Base-by-base conservation (phyloP, 345 rosid genomes). In the Cardiospermum halicacabum region DNA sequence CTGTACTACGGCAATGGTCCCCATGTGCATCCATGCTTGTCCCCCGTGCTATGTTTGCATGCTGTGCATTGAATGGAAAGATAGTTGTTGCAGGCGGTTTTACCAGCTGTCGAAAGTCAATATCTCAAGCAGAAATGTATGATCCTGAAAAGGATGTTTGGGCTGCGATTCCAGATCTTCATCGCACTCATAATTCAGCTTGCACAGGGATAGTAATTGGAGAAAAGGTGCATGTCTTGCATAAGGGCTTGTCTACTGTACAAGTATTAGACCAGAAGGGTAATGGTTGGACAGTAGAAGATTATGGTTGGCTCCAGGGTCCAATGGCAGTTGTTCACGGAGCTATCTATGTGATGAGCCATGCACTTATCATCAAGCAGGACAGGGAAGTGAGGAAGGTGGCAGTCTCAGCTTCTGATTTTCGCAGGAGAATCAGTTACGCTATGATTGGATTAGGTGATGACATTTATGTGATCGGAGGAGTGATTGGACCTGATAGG, bases 31-130 rank as follows among this genome's bases (percentile, higher is more conserved):
- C 97, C 15, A 94, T 94, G 99, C 88, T 85, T 19, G 94, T 94
- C 11, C 89, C 99, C 11, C 92, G 97, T 42, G 88, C 97, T 24
- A 94, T 91, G 99, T 94, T 94, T 75, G 97, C 99, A 0, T 94
- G 99, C 45, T 89, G 94, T 6, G 78, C 80, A 45, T 75, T 94
- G 70, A 80, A 94, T 22, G 99, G 96, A 61, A 90, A 87, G 72
- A 87, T 94, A 64, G 72, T 94, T 2, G 96, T 88, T 25, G 96
- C 99, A 0, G 99, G 99, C 2, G 99, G 97, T 11, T 90, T 94
- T 68, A 94, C 99, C 21, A 86, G 82, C 71, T 87, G 97, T 71
- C 78, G 91, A 21, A 90, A 87, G 68, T 90, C 97, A 28, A 87
- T 94, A 32, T 94, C 96, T 49, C 87, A 81, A 72, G 99, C 92